phyloP scores from a whole-genome alignment of 1,284 basidiomycete genomes.

The Leccinum glutinopallens region DNA sequence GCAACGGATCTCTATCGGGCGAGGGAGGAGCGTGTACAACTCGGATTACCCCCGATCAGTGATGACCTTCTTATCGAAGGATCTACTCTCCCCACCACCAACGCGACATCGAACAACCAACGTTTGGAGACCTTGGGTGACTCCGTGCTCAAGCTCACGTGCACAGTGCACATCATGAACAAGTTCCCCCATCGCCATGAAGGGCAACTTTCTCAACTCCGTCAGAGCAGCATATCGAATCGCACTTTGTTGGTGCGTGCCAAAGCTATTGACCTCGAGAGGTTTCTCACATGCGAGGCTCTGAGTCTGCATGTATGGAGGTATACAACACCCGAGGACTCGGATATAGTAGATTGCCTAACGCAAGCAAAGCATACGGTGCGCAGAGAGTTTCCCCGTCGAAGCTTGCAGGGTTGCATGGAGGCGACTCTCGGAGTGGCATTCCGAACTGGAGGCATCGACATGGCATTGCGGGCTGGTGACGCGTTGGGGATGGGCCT shows the following conservation, averaged over 20 bases:
- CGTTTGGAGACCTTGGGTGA: constrained; percentile 85
- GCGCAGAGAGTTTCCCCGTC: constrained; percentile 51
- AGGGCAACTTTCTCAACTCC: constrained; percentile 71
- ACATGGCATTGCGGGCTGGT: constrained; percentile 66
- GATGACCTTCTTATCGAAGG: constrained; percentile 68
- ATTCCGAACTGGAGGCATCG: constrained; percentile 69
- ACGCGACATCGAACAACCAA: constrained; percentile 73
- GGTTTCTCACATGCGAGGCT: constrained; percentile 62
- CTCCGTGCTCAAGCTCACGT: constrained; percentile 75
- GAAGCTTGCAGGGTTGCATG: constrained; percentile 83
- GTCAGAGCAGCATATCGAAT: constrained; percentile 69
- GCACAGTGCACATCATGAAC: constrained; percentile 76
- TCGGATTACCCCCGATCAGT: constrained; percentile 60
- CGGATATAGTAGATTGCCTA: constrained; percentile 33
- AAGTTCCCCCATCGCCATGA: constrained; percentile 76
- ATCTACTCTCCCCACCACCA: constrained; percentile 67
- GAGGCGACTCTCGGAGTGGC: constrained; percentile 79
- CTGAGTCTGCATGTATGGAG: constrained; percentile 62
- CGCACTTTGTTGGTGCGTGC: constrained; percentile 67
- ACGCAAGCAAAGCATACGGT: constrained; percentile 34
- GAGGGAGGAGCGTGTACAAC: constrained; percentile 47
- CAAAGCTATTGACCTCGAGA: constrained; percentile 61
- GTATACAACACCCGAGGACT: constrained; percentile 46
- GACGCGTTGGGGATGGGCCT: constrained; percentile 60
- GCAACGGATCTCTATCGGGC: constrained; percentile 66